phyloP scores from a whole-genome alignment of 257 asterid genomes.

The Lycium ferocissimum region DNA sequence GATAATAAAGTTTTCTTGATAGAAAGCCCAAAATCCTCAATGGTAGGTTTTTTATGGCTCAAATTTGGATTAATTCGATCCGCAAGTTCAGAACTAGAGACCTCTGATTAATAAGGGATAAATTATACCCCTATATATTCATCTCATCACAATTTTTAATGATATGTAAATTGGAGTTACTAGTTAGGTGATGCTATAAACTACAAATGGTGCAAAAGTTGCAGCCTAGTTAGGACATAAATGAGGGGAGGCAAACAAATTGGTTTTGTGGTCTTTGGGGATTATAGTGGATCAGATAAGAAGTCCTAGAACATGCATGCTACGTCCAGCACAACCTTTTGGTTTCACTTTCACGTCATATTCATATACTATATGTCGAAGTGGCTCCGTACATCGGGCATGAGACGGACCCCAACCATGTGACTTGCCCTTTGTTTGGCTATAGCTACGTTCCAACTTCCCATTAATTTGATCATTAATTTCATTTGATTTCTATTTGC shows the following conservation, averaged over 20 bases:
- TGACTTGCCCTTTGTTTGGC: not conserved
- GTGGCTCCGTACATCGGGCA: not conserved
- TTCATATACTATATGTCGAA: not conserved
- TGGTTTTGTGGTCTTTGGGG: not conserved
- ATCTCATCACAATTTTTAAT: no score
- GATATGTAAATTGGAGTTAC: no score
- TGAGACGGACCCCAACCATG: conserved; percentile 21
- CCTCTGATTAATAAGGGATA: no score
- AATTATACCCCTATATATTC: no score
- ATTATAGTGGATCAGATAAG: conserved; percentile 3
- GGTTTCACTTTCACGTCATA: not conserved
- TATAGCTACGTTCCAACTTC: not conserved
- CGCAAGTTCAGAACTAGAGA: not conserved
- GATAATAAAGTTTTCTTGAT: no score
- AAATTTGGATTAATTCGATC: no score
- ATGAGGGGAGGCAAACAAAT: not conserved
- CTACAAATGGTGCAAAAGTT: not conserved
- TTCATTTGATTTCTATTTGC: not conserved
- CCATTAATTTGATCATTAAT: not conserved
- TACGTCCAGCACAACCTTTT: not conserved
- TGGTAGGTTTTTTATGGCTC: no score
- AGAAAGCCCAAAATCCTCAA: no score
- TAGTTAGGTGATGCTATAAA: not conserved
- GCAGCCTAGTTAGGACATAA: not conserved
- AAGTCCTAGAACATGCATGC: conserved; percentile 21